Conservation (phyloP, 495 filamentous ascomycete species). For the Immersiella caudata region DNA sequence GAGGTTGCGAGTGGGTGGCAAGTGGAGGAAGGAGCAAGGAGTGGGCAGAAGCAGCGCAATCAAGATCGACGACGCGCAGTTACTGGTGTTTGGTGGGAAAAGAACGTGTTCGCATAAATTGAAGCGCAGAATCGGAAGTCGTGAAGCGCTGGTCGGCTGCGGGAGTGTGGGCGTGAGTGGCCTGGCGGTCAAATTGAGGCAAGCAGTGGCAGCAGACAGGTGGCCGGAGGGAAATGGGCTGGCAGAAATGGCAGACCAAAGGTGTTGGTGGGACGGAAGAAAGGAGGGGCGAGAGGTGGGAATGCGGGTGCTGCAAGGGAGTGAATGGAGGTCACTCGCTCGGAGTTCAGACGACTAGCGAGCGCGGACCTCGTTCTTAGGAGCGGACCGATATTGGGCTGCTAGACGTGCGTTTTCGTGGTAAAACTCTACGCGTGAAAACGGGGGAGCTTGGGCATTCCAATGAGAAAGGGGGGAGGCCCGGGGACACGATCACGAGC, state of each 20-base stretch:
- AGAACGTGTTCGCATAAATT: background rate
- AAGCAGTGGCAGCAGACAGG: slow-evolving; percentile 36
- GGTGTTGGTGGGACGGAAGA: slow-evolving; percentile 14
- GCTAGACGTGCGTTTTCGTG: slow-evolving; percentile 40
- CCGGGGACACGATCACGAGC: slow-evolving; percentile 14
- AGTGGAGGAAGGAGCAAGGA: background rate
- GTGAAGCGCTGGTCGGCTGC: slow-evolving; percentile 24
- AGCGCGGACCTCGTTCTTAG: slow-evolving; percentile 17
- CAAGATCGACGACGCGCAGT: slow-evolving; percentile 6
- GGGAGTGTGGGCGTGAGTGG: slow-evolving; percentile 15
- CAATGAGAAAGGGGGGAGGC: slow-evolving; percentile 22
- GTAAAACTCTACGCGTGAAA: slow-evolving; percentile 40
- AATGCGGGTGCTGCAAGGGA: slow-evolving; percentile 11
- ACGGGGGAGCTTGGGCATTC: slow-evolving; percentile 16
- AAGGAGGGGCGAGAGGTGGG: slow-evolving; percentile 6
- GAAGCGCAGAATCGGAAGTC: slow-evolving; percentile 21
- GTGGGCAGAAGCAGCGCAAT: background rate
- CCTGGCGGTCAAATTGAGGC: slow-evolving; percentile 31
- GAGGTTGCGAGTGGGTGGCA: background rate
- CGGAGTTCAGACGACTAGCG: slow-evolving; percentile 35
- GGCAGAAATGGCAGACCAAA: slow-evolving; percentile 28
- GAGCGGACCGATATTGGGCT: slow-evolving; percentile 31
- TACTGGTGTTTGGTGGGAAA: background rate
- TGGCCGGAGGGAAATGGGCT: slow-evolving; percentile 24
- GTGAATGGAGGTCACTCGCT: slow-evolving; percentile 35